Percentiles rank a stretch among this genome's conserved stretches.
phyloP scores from a whole-genome alignment of 495 filamentous ascomycete genomes.

The Lepraria neglecta region DNA sequence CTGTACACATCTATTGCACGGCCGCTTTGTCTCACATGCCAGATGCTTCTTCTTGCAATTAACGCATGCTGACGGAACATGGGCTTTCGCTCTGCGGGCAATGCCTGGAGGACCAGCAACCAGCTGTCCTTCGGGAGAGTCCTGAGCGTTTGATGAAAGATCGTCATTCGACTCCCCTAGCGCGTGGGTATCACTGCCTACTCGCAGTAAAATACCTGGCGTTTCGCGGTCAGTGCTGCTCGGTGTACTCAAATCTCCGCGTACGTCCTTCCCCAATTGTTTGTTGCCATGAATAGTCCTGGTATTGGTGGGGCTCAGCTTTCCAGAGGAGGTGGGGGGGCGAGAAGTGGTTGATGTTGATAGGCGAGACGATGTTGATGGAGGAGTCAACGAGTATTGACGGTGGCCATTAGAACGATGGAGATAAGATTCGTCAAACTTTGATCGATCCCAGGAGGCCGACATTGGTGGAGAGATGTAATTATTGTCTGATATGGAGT shows the following conservation, averaged over 20 bases:
- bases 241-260: slow-evolving; percentile 24
- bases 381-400: slow-evolving; percentile 21
- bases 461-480: slow-evolving; percentile 31
- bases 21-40: slow-evolving; percentile 61
- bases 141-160: slow-evolving; percentile 22
- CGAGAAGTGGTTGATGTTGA: slow-evolving; percentile 13
- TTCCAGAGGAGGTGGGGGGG: slow-evolving; percentile 13
- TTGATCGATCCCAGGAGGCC: slow-evolving; percentile 27
- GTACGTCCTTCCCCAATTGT: slow-evolving; percentile 21
- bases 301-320: slow-evolving; percentile 13
- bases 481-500: slow-evolving; percentile 16
- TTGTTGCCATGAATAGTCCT: slow-evolving; percentile 18
- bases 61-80: slow-evolving; percentile 93
- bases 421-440: slow-evolving; percentile 24
- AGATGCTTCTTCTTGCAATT: slow-evolving; percentile 97
- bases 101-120: slow-evolving; percentile 27
- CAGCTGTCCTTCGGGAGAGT: slow-evolving; percentile 27
- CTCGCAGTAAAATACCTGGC: slow-evolving; percentile 18
- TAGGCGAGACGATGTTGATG: slow-evolving; percentile 18
- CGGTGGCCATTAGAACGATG: slow-evolving; percentile 22
- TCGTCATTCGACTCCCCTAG: slow-evolving; percentile 25
- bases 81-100: slow-evolving; percentile 79
- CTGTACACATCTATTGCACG: slow-evolving; percentile 56
- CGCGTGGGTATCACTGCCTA: slow-evolving; percentile 13
- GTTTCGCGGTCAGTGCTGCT: slow-evolving; percentile 25